Evolutionary conservation across 768 basidiomycete species (phyloP), one percentile per base, ranked within the genome.

Genomic region (Holtermannia corniformis): DNA sequence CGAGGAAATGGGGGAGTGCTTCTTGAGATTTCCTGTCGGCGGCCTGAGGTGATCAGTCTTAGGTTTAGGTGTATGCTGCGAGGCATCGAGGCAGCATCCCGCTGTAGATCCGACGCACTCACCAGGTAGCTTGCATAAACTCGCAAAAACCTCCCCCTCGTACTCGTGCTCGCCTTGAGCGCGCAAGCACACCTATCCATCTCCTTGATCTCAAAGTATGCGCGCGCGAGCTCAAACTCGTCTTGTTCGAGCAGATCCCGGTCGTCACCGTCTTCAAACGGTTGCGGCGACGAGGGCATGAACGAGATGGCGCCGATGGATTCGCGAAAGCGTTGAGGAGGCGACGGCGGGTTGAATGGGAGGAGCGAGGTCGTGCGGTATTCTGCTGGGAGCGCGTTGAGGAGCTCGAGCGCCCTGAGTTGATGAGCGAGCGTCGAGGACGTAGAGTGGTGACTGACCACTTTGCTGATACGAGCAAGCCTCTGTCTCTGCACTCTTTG

Each of bases 71-170:
- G n/a, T n/a, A n/a, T n/a, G n/a, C n/a, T n/a, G n/a, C n/a, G n/a
- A n/a, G n/a, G n/a, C n/a, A n/a, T n/a, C n/a, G n/a, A 13, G 13
- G 27, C 7, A 45, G 51, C 23, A 45, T 56, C 45, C 24, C 19
- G 50, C 22, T 16, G 32, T 37, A 37, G 32, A 37, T 16, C n/a
- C n/a, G n/a, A 37, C 7, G 32, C 32, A 37, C 84, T 77, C 69
- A 95, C 95, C 70, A 99, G 76, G 70, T 84, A 97, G 57, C 80
- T 80, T 61, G 86, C 80, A 69, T 99, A 97, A 19, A 83, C 69
- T 44, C 79, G 77, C 56, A 96, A 60, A 71, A 95, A 99, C 22
- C 75, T 77, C 5, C 84, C 83, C 67, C 85, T 85, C 22, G 80
- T 70, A 59, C 86, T 85, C 60, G 71, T 79, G 62, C 86, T 87